Evolutionary conservation across 1,139 yeast species (phyloP), one percentile per base, ranked within the genome.

Genomic region (Yamadazyma kanchanaburiensis): DNA sequence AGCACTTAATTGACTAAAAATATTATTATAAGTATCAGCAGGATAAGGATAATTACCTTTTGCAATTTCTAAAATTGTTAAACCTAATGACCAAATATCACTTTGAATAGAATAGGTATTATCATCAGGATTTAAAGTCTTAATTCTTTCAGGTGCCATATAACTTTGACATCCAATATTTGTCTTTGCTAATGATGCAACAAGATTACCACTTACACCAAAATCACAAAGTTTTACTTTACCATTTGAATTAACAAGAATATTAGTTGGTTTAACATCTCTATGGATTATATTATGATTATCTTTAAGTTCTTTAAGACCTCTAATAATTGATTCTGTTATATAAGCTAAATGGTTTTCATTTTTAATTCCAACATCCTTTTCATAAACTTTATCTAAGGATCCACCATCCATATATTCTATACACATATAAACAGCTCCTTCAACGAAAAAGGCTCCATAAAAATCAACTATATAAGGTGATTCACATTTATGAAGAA

Each of bases 371-470:
- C 95, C 94, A 17, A 79, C 80, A 18, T 67, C 69, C 29, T 60
- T 60, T 18, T 77, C 80, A 56, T 88, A 91, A 15, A 91, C 70
- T 50, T 83, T 86, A 56, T 91, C 96, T 35, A 94, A 63, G 0
- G 96, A 87, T 0, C 96, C 96, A 30, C 96, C 97, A 57, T 89
- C 95, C 99, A 91, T 91, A 57, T 80, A 86, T 60, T 91, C 99
- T 75, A 91, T 91, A 60, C 98, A 91, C 85, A 94, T 88, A 61
- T 89, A 91, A 24, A 91, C 98, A 0, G 96, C 96, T 26, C 97
- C 96, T 59, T 91, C 98, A 24, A 86, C 89, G 51, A 91, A 91
- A 49, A 91, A 91, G 0, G 97, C 98, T 22, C 98, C 97, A 52
- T 85, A 91, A 48, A 91, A 91, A 50, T 89, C 96, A 30, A 91